Percentiles rank a stretch among this genome's conserved stretches.
These are phyloP conservation scores for Clavulina sp. DNA, from an alignment of 768 basidiomycete species.

Conservation along the genomic window DNA sequence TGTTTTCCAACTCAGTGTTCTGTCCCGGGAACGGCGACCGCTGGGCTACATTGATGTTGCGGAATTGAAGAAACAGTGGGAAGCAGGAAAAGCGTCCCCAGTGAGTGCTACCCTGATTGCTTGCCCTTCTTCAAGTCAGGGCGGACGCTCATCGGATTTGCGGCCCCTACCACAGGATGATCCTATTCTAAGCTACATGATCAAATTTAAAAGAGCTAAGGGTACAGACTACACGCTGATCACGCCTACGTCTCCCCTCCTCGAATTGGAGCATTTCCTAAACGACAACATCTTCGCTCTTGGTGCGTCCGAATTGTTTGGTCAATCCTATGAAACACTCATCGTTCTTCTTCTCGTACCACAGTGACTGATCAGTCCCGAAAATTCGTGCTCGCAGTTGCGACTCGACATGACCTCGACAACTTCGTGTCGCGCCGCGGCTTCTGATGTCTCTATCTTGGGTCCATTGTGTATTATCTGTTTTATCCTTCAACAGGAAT, in stretches of 20 bases:
- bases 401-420: constrained; percentile 54
- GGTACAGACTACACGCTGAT: constrained; percentile 60
- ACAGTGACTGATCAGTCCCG: constrained; percentile 67
- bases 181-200: constrained; percentile 52
- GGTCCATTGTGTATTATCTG: no score
- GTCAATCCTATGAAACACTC: not conserved
- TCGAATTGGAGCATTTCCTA: constrained; percentile 69
- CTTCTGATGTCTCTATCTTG: no score
- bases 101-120: constrained; percentile 28
- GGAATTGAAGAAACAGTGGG: constrained; percentile 58
- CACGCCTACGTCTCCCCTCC: constrained; percentile 61
- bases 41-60: constrained; percentile 75
- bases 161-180: constrained; percentile 35
- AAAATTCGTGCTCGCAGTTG: constrained; percentile 71
- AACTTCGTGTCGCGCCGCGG: constrained; percentile 38
- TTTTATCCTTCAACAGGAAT: no score
- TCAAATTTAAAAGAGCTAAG: constrained; percentile 45
- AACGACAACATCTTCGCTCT: constrained; percentile 55
- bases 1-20: constrained; percentile 32
- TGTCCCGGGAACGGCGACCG: constrained; percentile 53
- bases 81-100: constrained; percentile 49
- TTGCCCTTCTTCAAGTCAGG: constrained; percentile 1
- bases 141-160: not conserved
- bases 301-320: constrained; percentile 23
- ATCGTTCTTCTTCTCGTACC: not conserved